phyloP scores from a whole-genome alignment of 495 filamentous ascomycete species.

The Talaromyces trachyspermus region DNA sequence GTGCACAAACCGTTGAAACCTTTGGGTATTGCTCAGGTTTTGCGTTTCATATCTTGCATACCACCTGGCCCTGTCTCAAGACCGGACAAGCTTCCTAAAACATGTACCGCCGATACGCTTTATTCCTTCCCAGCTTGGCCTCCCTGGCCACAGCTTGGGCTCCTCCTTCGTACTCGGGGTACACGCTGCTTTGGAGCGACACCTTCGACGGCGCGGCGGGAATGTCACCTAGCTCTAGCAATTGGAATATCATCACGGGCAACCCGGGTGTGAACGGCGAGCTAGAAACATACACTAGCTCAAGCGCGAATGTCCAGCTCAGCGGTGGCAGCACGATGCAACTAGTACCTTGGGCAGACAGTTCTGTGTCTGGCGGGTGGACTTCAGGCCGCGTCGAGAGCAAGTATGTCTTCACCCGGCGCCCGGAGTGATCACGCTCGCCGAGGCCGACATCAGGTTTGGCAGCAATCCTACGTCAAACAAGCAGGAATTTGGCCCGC shows the following conservation, averaged over 20 bases:
- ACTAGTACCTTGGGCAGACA: constrained; percentile 7
- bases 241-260: constrained; percentile 8
- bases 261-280: constrained; percentile 3
- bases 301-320: constrained; percentile 4
- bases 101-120: neutral
- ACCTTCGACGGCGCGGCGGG: neutral
- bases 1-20: too few species aligned
- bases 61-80: too few species aligned
- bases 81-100: too few species aligned
- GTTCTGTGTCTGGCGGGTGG: constrained; percentile 9
- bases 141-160: constrained; percentile 6
- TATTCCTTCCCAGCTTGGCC: neutral
- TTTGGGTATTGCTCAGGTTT: too few species aligned
- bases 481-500: constrained; percentile 8
- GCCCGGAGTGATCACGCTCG: neutral
- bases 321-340: constrained; percentile 8
- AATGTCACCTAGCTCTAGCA: constrained; percentile 1
- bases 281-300: constrained; percentile 8
- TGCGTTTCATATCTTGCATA: too few species aligned
- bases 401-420: constrained; percentile 6
- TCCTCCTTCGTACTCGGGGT: constrained; percentile 6
- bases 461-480: constrained; percentile 2
- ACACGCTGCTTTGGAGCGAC: constrained; percentile 6
- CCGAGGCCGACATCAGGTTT: constrained; percentile 6
- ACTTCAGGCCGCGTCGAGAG: constrained; percentile 9